Evolutionary conservation across 805 yeast species (phyloP).

Genomic region (Blastobotrys parvus): DNA sequence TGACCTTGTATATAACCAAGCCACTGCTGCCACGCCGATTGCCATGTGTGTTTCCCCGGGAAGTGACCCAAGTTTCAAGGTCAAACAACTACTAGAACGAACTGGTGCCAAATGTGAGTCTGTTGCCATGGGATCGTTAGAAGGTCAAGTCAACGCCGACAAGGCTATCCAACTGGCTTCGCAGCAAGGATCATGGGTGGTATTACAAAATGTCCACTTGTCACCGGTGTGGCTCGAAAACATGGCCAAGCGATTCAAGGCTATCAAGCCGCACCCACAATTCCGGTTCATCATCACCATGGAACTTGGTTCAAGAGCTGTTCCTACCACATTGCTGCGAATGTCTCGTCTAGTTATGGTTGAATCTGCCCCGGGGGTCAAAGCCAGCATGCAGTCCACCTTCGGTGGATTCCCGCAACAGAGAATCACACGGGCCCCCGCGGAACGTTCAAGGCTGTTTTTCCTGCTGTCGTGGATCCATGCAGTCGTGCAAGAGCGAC

Average conservation of each 20-base stretch:
- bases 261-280: conserved; percentile 21
- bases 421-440: conserved; percentile 24
- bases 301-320: conserved; percentile 33
- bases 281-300: conserved; percentile 65
- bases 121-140: conserved; percentile 69
- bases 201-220: conserved; percentile 76
- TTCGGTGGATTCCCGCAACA: conserved; percentile 21
- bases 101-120: conserved; percentile 23
- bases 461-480: conserved; percentile 66
- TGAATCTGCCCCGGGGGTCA: conserved; percentile 59
- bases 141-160: conserved; percentile 51
- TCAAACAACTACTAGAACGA: conserved; percentile 38
- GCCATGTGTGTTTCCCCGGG: conserved; percentile 54
- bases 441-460: conserved; percentile 39
- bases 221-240: conserved; percentile 54
- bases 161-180: conserved; percentile 41
- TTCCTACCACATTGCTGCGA: conserved; percentile 51
- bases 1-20: conserved; percentile 18
- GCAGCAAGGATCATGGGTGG: conserved; percentile 55
- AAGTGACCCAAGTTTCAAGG: conserved; percentile 54
- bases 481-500: conserved; percentile 49
- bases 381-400: conserved; percentile 36
- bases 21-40: conserved; percentile 30
- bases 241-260: conserved; percentile 40
- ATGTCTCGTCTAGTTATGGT: conserved; percentile 47